Conservation (phyloP, 345 rosid genomes). For the Aquilaria sinensis region DNA sequence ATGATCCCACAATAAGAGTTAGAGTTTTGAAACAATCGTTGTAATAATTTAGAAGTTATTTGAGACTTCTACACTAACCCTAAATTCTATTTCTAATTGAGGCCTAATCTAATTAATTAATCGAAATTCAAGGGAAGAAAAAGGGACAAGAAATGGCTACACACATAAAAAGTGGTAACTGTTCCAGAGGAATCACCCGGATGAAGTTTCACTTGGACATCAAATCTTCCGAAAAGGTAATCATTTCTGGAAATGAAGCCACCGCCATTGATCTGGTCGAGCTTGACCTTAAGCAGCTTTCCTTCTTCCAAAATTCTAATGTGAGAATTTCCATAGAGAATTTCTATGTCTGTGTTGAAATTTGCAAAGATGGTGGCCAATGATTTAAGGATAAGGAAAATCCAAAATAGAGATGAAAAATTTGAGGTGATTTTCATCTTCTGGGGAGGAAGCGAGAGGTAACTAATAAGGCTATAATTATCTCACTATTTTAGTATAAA, state of each 20-base stretch:
- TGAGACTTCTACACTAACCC: no score
- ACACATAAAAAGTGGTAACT: constrained; percentile 40
- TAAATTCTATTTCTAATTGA: no score
- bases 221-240: constrained; percentile 34
- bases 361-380: constrained; percentile 20
- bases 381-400: constrained; percentile 3
- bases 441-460: constrained; percentile 5
- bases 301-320: constrained; percentile 34
- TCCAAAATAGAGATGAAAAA: constrained; percentile 14
- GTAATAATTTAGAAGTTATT: no score
- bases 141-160: neutral
- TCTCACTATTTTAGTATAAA: neutral
- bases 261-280: constrained; percentile 39
- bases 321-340: constrained; percentile 39
- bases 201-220: constrained; percentile 45
- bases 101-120: neutral
- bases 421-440: constrained; percentile 13
- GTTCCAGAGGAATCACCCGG: constrained; percentile 41
- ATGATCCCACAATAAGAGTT: no score
- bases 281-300: constrained; percentile 32
- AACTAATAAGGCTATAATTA: neutral
- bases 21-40: no score
- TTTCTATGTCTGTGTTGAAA: constrained; percentile 32
- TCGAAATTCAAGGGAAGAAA: neutral
- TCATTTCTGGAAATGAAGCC: constrained; percentile 42